Conservation (phyloP, 768 basidiomycete species). For the Gyrodon lividus region DNA sequence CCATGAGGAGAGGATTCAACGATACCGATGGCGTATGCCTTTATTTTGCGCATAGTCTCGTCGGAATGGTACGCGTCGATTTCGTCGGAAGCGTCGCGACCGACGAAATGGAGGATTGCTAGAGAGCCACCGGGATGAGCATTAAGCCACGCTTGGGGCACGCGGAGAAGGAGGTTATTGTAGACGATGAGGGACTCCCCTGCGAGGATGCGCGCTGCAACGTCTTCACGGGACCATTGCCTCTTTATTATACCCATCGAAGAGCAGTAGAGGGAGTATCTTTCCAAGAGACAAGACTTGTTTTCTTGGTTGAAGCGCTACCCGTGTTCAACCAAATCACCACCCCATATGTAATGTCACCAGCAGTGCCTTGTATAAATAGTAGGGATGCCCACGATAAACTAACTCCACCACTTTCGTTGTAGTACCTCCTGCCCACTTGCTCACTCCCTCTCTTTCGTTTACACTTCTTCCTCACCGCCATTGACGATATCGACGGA, state of each 20-base stretch:
- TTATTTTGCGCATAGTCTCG: conserved; percentile 28
- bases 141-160: conserved; percentile 75
- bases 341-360: too few species aligned
- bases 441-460: neutral
- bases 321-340: too few species aligned
- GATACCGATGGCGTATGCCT: conserved; percentile 61
- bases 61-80: conserved; percentile 87
- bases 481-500: neutral
- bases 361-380: conserved; percentile 25
- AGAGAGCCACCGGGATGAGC: conserved; percentile 89
- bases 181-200: conserved; percentile 80
- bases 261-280: neutral
- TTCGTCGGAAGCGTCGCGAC: conserved; percentile 93
- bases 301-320: too few species aligned
- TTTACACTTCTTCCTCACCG: neutral
- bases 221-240: conserved; percentile 48
- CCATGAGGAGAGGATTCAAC: conserved; percentile 50
- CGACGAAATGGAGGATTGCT: conserved; percentile 91
- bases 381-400: conserved; percentile 4
- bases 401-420: conserved; percentile 6
- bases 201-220: conserved; percentile 68
- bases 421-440: neutral
- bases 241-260: conserved; percentile 33
- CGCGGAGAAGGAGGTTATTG: conserved; percentile 57
- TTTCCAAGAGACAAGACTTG: neutral